Evolutionary conservation across 768 basidiomycete species (phyloP), one percentile per base, ranked within the genome.

Genomic region (Kwoniella europaea): DNA sequence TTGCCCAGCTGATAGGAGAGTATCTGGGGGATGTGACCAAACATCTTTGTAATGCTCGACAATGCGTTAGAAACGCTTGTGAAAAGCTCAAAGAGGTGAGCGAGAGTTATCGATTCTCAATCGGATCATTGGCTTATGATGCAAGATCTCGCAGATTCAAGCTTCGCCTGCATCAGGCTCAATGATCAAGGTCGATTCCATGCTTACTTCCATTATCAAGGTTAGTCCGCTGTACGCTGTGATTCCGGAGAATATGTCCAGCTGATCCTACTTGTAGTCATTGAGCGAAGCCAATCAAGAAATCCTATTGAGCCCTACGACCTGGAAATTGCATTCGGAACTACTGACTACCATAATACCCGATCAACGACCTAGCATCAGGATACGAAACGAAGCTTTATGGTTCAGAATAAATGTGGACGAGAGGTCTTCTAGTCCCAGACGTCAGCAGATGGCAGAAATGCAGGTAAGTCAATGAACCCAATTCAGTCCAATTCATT

Each of bases 401-500:
- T 42, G 66, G 52, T 78, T 76, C 59, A 66, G 67, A 43, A 73
- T 77, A 0, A 43, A 63, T 10, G 35, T 63, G 10, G 65, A 69
- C 15, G 69, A 72, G 35, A 66, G 71, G 43, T 70, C 76, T 0
- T 67, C 76, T 27, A 78, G 75, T 71, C 80, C 76, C 3, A 67
- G 80, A 18, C 55, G 78, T n/a, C 78, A 77, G 54, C 78, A 79
- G 53, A 79, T 81, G 72, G 78, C 76, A 29, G 79, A 81, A 63
- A 74, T 79, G 13, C 73, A 75, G 43, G 77, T 74, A 41, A 69
- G 77, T 76, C 9, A 16, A 29, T 16, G 24, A 52, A 42, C 53
- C 24, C 50, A 53, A 29, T 9, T 55, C 12, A 27, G 46, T 13
- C 2, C 15, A 35, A 20, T 35, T 10, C 1, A 18, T 15, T 20